Evolutionary conservation across 2,329 filamentous ascomycete species (phyloP).

Genomic region (Aspergillus sp.): DNA sequence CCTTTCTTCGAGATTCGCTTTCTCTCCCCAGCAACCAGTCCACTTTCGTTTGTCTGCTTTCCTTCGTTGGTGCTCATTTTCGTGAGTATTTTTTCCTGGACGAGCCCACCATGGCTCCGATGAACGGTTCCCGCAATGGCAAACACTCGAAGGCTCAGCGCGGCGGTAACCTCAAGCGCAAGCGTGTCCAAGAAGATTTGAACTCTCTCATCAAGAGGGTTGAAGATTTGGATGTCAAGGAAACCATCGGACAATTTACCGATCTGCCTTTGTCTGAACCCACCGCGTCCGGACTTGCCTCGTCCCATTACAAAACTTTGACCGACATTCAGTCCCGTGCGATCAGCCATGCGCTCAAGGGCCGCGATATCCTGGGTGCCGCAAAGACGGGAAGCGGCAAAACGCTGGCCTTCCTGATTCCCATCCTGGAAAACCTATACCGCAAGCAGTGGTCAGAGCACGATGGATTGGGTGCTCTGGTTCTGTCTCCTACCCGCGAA

Average conservation of each 20-base stretch:
- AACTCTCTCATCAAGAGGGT: conserved; percentile 46
- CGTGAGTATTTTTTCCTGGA: background rate
- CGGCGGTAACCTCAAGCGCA: conserved; percentile 46
- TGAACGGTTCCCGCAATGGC: conserved; percentile 28
- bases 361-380: conserved; percentile 84
- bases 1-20: conserved; percentile 7
- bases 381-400: conserved; percentile 96
- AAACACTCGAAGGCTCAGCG: conserved; percentile 34
- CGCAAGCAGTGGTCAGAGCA: conserved; percentile 84
- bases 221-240: conserved; percentile 48
- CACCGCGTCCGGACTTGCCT: conserved; percentile 75
- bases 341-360: conserved; percentile 84
- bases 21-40: conserved; percentile 9
- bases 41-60: background rate
- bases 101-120: conserved; percentile 36
- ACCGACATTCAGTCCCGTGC: conserved; percentile 91
- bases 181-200: conserved; percentile 49
- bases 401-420: conserved; percentile 88
- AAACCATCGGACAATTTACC: conserved; percentile 68
- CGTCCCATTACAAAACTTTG: conserved; percentile 83
- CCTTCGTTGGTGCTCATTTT: background rate
- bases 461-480: conserved; percentile 88
- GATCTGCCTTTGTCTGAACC: conserved; percentile 83
- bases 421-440: conserved; percentile 90
- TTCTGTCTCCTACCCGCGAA: conserved; percentile 92